Conservation (phyloP, 2,329 filamentous ascomycete genomes). For the Monosporascus sp. region DNA sequence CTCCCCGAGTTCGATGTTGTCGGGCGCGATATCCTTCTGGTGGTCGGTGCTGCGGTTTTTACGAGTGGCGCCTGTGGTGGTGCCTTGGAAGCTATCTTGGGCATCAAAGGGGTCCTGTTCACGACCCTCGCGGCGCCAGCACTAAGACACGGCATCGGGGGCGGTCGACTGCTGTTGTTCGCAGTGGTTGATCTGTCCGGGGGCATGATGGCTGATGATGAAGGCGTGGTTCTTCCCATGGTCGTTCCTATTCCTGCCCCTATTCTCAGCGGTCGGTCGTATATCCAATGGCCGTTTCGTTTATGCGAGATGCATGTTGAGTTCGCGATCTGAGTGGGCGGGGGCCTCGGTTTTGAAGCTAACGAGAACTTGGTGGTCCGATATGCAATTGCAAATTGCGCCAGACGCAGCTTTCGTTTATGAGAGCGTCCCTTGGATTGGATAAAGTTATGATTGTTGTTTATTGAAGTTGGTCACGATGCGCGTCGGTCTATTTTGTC, state of each 20-base stretch:
- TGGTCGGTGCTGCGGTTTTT: constrained; percentile 36
- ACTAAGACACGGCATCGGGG: constrained; percentile 63
- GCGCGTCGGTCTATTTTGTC: no score
- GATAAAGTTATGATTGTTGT: no score
- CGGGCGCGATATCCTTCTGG: constrained; percentile 25
- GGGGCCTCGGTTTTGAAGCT: constrained; percentile 1
- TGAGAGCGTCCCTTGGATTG: no score
- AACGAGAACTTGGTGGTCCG: not conserved
- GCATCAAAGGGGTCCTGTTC: constrained; percentile 45
- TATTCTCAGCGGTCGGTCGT: not conserved
- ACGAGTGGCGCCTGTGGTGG: constrained; percentile 20
- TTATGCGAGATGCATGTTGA: constrained; percentile 33
- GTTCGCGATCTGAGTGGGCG: constrained; percentile 23
- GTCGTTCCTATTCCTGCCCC: not conserved
- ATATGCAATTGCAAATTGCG: no score
- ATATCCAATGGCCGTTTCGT: constrained; percentile 9
- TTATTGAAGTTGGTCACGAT: no score
- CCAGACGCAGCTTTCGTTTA: no score
- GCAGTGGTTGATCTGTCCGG: constrained; percentile 42
- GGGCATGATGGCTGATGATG: constrained; percentile 25
- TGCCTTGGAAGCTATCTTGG: constrained; percentile 47
- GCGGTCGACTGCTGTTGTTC: constrained; percentile 40
- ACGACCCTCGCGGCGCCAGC: constrained; percentile 53
- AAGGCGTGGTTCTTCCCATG: not conserved
- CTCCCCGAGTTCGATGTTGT: constrained; percentile 20